Conservation (phyloP, 2,329 filamentous ascomycete genomes). For the Apiospora phragmitis region DNA sequence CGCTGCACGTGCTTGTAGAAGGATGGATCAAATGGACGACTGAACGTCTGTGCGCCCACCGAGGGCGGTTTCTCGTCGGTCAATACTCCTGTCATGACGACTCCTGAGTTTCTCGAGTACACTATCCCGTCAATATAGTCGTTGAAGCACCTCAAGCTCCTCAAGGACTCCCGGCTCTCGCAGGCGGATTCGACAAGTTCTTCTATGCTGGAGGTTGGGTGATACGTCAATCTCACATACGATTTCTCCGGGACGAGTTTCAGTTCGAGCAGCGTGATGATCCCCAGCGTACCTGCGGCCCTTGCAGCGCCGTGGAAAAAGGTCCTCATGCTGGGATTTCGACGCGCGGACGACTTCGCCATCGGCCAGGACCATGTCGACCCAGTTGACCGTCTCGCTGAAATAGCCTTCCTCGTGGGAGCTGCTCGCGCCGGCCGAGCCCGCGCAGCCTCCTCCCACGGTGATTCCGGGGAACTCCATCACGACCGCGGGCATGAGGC, state of each 20-base stretch:
- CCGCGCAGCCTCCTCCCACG: conserved; percentile 69
- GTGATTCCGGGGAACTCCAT: conserved; percentile 80
- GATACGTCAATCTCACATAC: conserved; percentile 65
- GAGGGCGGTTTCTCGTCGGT: conserved; percentile 50
- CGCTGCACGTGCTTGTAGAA: conserved; percentile 71
- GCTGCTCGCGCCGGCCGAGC: conserved; percentile 70
- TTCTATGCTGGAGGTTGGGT: conserved; percentile 48
- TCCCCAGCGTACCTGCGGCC: conserved; percentile 68
- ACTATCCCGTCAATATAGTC: conserved; percentile 79
- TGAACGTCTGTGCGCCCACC: conserved; percentile 37
- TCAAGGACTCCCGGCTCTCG: conserved; percentile 33
- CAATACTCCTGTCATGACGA: conserved; percentile 65
- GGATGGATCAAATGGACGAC: conserved; percentile 67
- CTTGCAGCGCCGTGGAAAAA: conserved; percentile 71
- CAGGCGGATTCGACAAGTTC: conserved; percentile 50
- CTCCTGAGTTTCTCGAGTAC: conserved; percentile 60
- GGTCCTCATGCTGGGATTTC: conserved; percentile 40
- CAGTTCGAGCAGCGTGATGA: conserved; percentile 68
- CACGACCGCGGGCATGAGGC: conserved; percentile 69
- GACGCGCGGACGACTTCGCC: conserved; percentile 62
- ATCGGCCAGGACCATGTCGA: conserved; percentile 70
- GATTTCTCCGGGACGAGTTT: conserved; percentile 58
- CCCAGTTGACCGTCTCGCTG: conserved; percentile 60
- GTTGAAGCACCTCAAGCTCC: too few species aligned
- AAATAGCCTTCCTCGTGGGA: conserved; percentile 74